phyloP scores from a whole-genome alignment of 345 rosid species.

The Trapa incisa region DNA sequence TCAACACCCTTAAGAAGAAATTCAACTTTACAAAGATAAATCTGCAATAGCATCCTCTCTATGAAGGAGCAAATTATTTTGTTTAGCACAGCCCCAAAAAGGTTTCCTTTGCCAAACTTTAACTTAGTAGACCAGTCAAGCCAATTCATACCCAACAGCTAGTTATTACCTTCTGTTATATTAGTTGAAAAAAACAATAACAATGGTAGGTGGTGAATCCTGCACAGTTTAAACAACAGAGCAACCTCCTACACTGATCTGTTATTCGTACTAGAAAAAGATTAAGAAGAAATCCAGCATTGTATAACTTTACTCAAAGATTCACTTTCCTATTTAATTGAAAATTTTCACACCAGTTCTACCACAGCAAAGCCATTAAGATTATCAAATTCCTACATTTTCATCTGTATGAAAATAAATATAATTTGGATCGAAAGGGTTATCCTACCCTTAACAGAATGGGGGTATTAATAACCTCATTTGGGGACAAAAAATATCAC shows the following conservation, averaged over 20 bases:
- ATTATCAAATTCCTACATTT: too few relatives aligned
- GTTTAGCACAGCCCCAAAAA: conserved; percentile 76
- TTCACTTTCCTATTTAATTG: neutral
- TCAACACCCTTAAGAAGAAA: too few relatives aligned
- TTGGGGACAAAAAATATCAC: too few relatives aligned
- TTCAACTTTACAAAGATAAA: too few relatives aligned
- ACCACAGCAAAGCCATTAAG: too few relatives aligned
- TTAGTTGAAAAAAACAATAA: conserved; percentile 51
- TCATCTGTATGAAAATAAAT: too few relatives aligned
- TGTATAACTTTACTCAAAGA: neutral
- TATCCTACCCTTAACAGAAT: too few relatives aligned
- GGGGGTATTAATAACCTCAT: too few relatives aligned
- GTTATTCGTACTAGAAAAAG: conserved; percentile 58
- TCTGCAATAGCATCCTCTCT: too few relatives aligned
- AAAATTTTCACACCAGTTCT: too few relatives aligned
- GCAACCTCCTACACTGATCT: conserved; percentile 74
- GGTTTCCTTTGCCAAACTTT: conserved; percentile 76
- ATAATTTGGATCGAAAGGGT: too few relatives aligned
- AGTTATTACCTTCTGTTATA: conserved; percentile 35
- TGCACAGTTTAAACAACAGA: conserved; percentile 70
- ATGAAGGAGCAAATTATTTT: conserved; percentile 41
- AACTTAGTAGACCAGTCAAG: conserved; percentile 71
- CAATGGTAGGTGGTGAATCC: conserved; percentile 83
- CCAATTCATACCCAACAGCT: conserved; percentile 68
- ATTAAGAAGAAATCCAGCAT: neutral